A percentile compares a stretch with the other conserved stretches of the same genome.
These are phyloP conservation scores for Polytrichum commune DNA, from an alignment of 225 moss, liverwort and hornwort genomes.

Conservation along the genomic window DNA sequence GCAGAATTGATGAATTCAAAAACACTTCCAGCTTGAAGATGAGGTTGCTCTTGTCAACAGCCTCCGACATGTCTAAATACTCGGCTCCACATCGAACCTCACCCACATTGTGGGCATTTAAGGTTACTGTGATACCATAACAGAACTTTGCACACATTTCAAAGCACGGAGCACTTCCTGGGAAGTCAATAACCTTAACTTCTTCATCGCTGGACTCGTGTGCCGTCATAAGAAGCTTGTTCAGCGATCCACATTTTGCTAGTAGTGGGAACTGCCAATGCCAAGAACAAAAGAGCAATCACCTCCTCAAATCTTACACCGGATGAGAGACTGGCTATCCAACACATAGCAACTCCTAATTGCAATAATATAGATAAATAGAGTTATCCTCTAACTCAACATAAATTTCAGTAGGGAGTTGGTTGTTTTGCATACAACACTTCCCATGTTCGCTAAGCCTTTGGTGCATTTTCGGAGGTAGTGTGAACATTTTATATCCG, in stretches of 20 bases:
- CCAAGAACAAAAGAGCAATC: constrained; percentile 2
- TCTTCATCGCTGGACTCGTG: constrained; percentile 56
- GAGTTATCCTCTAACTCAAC: no score
- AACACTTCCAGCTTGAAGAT: constrained; percentile 84
- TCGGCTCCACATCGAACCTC: constrained; percentile 75
- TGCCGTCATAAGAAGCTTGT: constrained; percentile 65
- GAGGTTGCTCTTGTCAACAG: constrained; percentile 80
- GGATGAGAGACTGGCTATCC: no score
- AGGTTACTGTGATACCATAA: constrained; percentile 75
- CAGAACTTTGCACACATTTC: constrained; percentile 80
- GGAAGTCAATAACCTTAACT: constrained; percentile 61
- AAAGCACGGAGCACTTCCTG: constrained; percentile 69
- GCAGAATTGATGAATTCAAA: constrained; percentile 67
- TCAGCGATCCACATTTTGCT: constrained; percentile 62
- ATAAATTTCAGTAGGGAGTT: no score
- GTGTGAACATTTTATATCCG: no score
- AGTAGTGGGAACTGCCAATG: constrained; percentile 72
- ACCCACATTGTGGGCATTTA: constrained; percentile 74
- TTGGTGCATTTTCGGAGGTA: no score
- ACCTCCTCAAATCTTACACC: neutral
- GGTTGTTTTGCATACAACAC: no score
- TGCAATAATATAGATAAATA: no score
- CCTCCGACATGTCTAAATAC: constrained; percentile 84
- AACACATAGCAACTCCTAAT: no score
- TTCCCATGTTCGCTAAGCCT: no score